Conservation (phyloP, 768 basidiomycete genomes). For the Naematelia aurantialba region DNA sequence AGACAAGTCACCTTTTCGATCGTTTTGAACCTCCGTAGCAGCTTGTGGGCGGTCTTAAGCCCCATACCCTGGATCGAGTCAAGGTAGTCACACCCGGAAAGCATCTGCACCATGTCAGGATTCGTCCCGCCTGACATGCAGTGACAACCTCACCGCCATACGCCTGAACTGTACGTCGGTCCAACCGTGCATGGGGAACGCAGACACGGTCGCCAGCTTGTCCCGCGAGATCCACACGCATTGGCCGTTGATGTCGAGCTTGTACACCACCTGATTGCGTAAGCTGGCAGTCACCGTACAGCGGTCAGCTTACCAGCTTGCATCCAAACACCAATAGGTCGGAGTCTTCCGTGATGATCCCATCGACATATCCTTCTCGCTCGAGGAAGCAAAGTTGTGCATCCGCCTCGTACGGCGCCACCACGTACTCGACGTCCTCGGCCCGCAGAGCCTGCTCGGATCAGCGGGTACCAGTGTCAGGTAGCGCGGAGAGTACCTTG, state of each 20-base stretch:
- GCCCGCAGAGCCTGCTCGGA: slow-evolving; percentile 71
- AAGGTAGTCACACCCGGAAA: slow-evolving; percentile 54
- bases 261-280: slow-evolving; percentile 61
- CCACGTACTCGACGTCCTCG: slow-evolving; percentile 76
- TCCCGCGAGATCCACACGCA: slow-evolving; percentile 52
- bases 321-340: slow-evolving; percentile 98
- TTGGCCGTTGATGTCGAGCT: slow-evolving; percentile 64
- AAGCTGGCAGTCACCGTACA: neutral
- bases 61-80: slow-evolving; percentile 87
- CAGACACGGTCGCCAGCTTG: slow-evolving; percentile 53
- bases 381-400: slow-evolving; percentile 94
- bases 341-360: slow-evolving; percentile 94
- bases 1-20: slow-evolving; percentile 60
- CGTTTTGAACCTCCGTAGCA: slow-evolving; percentile 79
- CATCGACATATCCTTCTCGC: slow-evolving; percentile 72
- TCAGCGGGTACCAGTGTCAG: neutral
- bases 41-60: slow-evolving; percentile 80
- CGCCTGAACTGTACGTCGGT: slow-evolving; percentile 81
- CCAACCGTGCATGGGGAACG: slow-evolving; percentile 82
- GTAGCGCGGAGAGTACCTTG: slow-evolving; percentile 60
- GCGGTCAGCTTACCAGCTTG: slow-evolving; percentile 57
- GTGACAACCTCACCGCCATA: slow-evolving; percentile 61
- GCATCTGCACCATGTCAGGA: slow-evolving; percentile 40
- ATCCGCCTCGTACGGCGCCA: slow-evolving; percentile 98
- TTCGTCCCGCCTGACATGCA: neutral